These are phyloP conservation scores for Cicer cuneatum DNA, from an alignment of 306 rosid genomes.

Conservation along the genomic window DNA sequence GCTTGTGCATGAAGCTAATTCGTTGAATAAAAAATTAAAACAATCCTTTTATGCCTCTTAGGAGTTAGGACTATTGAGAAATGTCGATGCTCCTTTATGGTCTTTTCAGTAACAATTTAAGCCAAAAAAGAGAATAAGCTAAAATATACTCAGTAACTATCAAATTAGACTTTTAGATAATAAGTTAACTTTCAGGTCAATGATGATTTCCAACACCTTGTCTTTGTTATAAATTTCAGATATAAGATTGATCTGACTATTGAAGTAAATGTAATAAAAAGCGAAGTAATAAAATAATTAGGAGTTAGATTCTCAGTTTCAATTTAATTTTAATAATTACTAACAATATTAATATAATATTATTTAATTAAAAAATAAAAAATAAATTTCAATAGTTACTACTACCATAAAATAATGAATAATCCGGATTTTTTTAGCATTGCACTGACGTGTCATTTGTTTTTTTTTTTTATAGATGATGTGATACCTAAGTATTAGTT, in stretches of 20 bases:
- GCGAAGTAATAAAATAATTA: too few relatives aligned
- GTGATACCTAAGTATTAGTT: neutral
- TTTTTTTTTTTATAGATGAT: neutral
- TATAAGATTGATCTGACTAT: too few relatives aligned
- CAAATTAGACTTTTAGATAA: neutral
- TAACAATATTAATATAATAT: too few relatives aligned
- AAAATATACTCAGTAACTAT: neutral
- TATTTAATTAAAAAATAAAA: too few relatives aligned
- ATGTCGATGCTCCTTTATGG: conserved; percentile 9
- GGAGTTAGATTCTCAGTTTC: too few relatives aligned
- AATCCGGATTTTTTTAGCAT: neutral
- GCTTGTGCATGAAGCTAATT: conserved; percentile 20
- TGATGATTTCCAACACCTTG: neutral
- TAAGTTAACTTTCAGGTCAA: neutral
- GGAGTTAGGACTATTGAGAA: neutral
- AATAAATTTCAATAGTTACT: too few relatives aligned
- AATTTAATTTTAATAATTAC: too few relatives aligned
- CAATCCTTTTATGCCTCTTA: conserved; percentile 6
- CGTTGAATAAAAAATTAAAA: neutral
- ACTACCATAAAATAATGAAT: too few relatives aligned
- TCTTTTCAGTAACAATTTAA: neutral
- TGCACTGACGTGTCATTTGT: neutral
- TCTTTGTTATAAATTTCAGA: neutral
- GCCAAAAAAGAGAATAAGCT: conserved; percentile 36
- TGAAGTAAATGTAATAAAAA: too few relatives aligned